Evolutionary conservation across 2,329 filamentous ascomycete species (phyloP).

Genomic region (Fusarium tupiense): DNA sequence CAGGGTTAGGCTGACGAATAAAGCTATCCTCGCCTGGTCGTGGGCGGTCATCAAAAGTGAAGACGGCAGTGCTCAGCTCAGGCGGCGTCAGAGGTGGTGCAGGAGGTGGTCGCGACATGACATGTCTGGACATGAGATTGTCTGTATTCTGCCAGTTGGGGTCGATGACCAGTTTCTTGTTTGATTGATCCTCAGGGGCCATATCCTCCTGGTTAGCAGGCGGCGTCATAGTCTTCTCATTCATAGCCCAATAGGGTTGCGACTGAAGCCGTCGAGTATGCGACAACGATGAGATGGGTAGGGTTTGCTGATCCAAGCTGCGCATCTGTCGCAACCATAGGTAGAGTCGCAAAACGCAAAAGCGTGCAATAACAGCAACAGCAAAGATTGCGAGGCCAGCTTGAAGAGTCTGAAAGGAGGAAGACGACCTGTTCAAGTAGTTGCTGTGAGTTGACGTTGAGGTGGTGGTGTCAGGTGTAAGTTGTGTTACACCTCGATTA

Average conservation of each 20-base stretch:
- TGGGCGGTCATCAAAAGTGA: constrained; percentile 53
- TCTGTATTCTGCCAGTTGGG: constrained; percentile 40
- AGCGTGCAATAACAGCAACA: constrained; percentile 49
- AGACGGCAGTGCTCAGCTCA: constrained; percentile 53
- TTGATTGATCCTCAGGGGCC: neutral
- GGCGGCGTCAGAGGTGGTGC: constrained; percentile 62
- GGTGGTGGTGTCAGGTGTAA: constrained; percentile 44
- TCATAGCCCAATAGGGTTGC: constrained; percentile 40
- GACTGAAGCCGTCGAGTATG: constrained; percentile 31
- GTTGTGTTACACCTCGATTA: constrained; percentile 46
- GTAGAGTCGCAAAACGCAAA: constrained; percentile 41
- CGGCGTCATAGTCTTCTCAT: constrained; percentile 38
- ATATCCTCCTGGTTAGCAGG: constrained; percentile 9
- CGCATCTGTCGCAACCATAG: constrained; percentile 43
- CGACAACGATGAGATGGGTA: constrained; percentile 25
- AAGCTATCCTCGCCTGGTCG: constrained; percentile 47
- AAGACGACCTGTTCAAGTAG: constrained; percentile 47
- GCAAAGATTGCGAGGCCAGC: constrained; percentile 48
- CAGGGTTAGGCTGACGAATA: constrained; percentile 61
- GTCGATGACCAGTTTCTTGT: constrained; percentile 40
- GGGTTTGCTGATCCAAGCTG: constrained; percentile 37
- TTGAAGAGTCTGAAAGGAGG: constrained; percentile 44
- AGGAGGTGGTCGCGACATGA: constrained; percentile 54
- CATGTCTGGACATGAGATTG: constrained; percentile 43
- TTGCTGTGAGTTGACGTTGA: constrained; percentile 37